A percentile compares a stretch with the other conserved stretches of the same genome.
Conservation (phyloP, 2,329 filamentous ascomycete genomes). For the Ophiosphaerella herpotricha region DNA sequence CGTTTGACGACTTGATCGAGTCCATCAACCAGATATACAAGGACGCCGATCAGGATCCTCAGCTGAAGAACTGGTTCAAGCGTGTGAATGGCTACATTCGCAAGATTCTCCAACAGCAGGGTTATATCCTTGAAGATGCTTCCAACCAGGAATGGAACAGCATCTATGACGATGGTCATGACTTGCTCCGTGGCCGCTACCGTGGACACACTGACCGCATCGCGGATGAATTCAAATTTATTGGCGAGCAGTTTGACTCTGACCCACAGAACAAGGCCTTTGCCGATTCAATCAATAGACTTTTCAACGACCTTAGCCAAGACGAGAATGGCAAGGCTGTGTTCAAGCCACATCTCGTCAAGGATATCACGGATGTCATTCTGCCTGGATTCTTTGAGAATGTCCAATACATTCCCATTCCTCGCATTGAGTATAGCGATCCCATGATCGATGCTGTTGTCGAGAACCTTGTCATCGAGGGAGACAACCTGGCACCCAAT, state of each 20-base stretch:
- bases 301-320: conserved; percentile 89
- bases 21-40: conserved; percentile 85
- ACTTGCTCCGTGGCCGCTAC: conserved; percentile 88
- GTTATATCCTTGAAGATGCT: conserved; percentile 82
- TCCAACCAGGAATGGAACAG: conserved; percentile 82
- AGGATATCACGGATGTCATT: conserved; percentile 86
- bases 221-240: conserved; percentile 86
- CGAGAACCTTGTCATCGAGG: conserved; percentile 94
- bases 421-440: conserved; percentile 91
- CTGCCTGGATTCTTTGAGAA: conserved; percentile 82
- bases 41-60: conserved; percentile 83
- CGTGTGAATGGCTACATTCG: conserved; percentile 76
- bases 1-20: conserved; percentile 81
- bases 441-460: conserved; percentile 82
- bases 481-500: conserved; percentile 96
- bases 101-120: conserved; percentile 83
- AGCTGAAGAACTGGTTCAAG: conserved; percentile 90
- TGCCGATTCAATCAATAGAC: conserved; percentile 72
- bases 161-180: conserved; percentile 83
- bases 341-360: conserved; percentile 92
- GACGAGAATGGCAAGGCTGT: conserved; percentile 80
- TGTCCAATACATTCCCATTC: conserved; percentile 87
- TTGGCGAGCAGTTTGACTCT: conserved; percentile 85
- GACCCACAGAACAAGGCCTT: conserved; percentile 88
- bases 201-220: conserved; percentile 82